Evolutionary conservation across 139 green algal genomes (phyloP), one percentile per base, ranked within the genome.

Genomic region (Micractinium sp.): DNA sequence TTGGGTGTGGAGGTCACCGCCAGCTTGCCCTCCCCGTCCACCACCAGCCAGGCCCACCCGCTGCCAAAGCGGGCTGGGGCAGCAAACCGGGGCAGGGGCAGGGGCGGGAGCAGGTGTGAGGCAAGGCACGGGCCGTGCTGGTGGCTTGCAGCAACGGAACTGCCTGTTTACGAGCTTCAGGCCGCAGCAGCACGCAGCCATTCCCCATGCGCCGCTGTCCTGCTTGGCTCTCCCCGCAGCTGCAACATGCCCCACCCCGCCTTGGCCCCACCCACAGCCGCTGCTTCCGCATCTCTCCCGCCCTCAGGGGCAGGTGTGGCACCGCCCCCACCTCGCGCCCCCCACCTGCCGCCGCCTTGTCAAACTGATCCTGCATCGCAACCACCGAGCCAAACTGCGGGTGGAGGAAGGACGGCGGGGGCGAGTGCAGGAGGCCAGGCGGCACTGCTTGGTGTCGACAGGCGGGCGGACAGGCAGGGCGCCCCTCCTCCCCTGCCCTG

Each of bases 41-140:
- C 82, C 18, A 95, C 90, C 60, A 99, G 93, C 97, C 97, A 99
- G 0, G 97, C 97, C 97, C 97, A 99, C 83, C 97, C 97, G 76
- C 95, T 98, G 75, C 97, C 97, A 90, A 99, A 99, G 91, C 97
- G 95, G 20, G 93, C 97, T n/a, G 94, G 92, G 47, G 93, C 95
- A 75, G 91, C 84, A 56, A 16, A 38, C 23, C 4, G 27, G 19
- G 36, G 36, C 33, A 81, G 33, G 36, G 47, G 47, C 47, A 9
- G 47, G 47, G 9, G 47, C 47, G 7, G 12, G n/a, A 20, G 33
- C 16, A 39, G 74, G 67, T 29, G 67, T 33, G 0, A 25, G 74
- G 33, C 33, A 4, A 14, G n/a, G 33, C 3, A 2, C 15, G 47
- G 9, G 47, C 47, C 7, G 5, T 56, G 47, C 47, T 56, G 9